Conservation (phyloP, 257 asterid genomes). For the Gentiana straminea region DNA sequence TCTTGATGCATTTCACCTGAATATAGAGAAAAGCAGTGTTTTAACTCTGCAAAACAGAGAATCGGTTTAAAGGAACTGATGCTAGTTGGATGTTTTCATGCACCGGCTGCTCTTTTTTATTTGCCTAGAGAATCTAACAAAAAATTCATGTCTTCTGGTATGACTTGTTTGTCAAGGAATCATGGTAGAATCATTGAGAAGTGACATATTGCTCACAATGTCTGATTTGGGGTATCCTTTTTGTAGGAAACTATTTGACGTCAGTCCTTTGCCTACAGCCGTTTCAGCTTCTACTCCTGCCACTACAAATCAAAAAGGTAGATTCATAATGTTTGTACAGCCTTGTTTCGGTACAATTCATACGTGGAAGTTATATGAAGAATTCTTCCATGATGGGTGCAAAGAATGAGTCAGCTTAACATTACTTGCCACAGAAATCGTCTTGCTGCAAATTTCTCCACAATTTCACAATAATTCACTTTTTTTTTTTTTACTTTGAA, state of each 20-base stretch:
- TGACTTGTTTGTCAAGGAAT: neutral
- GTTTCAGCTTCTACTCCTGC: constrained; percentile 34
- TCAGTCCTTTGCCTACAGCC: constrained; percentile 21
- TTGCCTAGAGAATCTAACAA: neutral
- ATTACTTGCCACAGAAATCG: neutral
- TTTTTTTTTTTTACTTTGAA: neutral
- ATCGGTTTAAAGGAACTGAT: too few species aligned
- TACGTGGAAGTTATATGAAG: neutral
- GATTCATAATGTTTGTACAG: neutral
- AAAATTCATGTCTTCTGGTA: neutral
- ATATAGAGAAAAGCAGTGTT: too few species aligned
- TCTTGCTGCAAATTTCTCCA: neutral
- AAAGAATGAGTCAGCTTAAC: neutral
- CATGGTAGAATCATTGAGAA: neutral
- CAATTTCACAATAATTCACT: neutral
- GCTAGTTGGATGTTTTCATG: too few species aligned
- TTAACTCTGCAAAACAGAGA: too few species aligned
- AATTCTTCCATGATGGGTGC: neutral
- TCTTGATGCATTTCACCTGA: too few species aligned
- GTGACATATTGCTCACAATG: too few species aligned
- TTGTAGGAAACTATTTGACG: constrained; percentile 64
- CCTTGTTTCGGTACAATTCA: too few species aligned
- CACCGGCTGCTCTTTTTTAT: neutral
- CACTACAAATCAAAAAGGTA: neutral
- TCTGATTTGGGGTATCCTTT: neutral